Percentiles rank a stretch among this genome's conserved stretches.
phyloP scores from a whole-genome alignment of 1,139 yeast species.

The Suhomyces wounanorum region DNA sequence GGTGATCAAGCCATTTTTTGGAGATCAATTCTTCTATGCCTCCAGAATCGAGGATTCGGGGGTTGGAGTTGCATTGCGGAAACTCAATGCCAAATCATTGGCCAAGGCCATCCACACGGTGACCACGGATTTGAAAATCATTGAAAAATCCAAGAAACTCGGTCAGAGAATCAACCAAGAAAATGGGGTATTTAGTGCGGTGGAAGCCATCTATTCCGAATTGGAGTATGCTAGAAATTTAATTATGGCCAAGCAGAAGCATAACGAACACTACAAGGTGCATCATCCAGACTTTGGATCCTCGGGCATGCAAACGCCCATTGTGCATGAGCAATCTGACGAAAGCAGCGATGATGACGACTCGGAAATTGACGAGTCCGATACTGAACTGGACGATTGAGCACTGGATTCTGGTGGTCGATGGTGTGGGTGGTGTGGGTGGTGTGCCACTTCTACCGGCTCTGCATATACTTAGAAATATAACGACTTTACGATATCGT shows the following conservation, averaged over 20 bases:
- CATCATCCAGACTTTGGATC: constrained; percentile 23
- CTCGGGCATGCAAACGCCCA: constrained; percentile 35
- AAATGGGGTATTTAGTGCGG: constrained; percentile 78
- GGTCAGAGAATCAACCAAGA: constrained; percentile 68
- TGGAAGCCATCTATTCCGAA: constrained; percentile 73
- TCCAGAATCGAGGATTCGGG: constrained; percentile 85
- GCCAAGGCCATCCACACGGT: constrained; percentile 69
- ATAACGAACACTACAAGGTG: constrained; percentile 25
- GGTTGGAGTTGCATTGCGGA: constrained; percentile 73
- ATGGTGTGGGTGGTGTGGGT: no score
- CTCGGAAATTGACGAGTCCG: neutral
- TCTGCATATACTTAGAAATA: no score
- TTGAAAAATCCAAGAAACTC: constrained; percentile 61
- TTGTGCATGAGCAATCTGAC: constrained; percentile 23
- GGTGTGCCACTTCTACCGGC: no score
- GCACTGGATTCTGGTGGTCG: no score
- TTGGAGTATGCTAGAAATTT: constrained; percentile 71
- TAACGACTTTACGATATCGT: no score
- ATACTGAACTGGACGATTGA: neutral
- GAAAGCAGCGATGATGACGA: constrained; percentile 17
- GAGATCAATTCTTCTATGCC: constrained; percentile 94
- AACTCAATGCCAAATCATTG: constrained; percentile 64
- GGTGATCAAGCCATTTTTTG: constrained; percentile 90
- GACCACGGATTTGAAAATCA: constrained; percentile 66
- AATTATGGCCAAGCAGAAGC: constrained; percentile 34